Percentiles rank a stretch among this genome's conserved stretches.
Conservation (phyloP, 768 basidiomycete genomes). For the Boletus speciosus region DNA sequence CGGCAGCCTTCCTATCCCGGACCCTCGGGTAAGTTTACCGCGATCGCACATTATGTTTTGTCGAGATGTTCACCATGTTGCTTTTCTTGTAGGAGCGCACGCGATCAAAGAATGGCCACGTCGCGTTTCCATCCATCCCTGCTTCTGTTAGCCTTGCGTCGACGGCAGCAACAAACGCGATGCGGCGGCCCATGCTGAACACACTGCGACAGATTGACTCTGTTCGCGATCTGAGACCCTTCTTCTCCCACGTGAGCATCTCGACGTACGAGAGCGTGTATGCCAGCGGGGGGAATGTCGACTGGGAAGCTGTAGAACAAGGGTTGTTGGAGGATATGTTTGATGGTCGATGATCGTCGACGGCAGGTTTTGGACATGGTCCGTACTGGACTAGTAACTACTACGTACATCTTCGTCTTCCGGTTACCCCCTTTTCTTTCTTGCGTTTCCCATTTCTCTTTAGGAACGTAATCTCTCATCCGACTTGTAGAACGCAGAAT, state of each 20-base stretch:
- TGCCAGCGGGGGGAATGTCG: conserved; percentile 72
- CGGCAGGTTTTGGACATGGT: not conserved
- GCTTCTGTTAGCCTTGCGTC: conserved; percentile 24
- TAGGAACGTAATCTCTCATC: conserved; percentile 5
- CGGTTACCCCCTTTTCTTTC: conserved; percentile 4
- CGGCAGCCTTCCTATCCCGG: conserved; percentile 55
- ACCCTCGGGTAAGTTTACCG: conserved; percentile 24
- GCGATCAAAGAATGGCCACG: conserved; percentile 21
- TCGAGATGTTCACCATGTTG: not conserved
- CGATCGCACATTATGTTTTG: not conserved
- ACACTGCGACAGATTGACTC: conserved; percentile 73
- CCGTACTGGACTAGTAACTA: not conserved
- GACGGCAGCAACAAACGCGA: conserved; percentile 39
- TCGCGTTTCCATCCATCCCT: conserved; percentile 21
- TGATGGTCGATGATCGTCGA: conserved; percentile 56
- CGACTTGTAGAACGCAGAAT: not conserved
- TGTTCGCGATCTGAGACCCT: conserved; percentile 80
- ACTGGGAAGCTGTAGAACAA: conserved; percentile 87
- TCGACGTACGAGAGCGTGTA: conserved; percentile 90
- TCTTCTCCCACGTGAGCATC: conserved; percentile 88
- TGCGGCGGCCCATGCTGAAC: conserved; percentile 74
- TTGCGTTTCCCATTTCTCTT: not conserved
- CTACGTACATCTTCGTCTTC: not conserved
- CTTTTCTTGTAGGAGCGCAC: conserved; percentile 22
- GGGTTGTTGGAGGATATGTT: conserved; percentile 87